These are phyloP conservation scores for Heterobasidion annosum DNA, from an alignment of 1,284 basidiomycete species.

Conservation along the genomic window DNA sequence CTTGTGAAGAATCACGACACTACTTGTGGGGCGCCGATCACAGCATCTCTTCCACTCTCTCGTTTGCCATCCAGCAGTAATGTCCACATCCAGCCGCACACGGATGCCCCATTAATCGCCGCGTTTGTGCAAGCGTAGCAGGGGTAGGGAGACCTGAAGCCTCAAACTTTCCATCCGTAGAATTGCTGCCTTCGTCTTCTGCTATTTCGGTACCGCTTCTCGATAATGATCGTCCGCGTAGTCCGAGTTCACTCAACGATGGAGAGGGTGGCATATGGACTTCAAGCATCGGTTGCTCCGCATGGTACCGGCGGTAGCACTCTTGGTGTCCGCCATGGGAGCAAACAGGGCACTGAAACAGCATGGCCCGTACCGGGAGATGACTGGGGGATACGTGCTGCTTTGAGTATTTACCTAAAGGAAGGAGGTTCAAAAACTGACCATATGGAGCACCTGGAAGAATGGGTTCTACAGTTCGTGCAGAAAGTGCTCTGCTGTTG, in stretches of 20 bases:
- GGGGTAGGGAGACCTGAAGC: constrained; percentile 8
- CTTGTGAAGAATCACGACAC: too few species aligned
- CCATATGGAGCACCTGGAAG: constrained; percentile 63
- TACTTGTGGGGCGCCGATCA: not conserved
- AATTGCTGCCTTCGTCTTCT: constrained; percentile 9
- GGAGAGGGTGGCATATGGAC: constrained; percentile 18
- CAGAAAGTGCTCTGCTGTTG: constrained; percentile 34
- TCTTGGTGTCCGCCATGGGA: constrained; percentile 69
- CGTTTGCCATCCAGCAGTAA: constrained; percentile 15
- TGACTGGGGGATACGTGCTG: constrained; percentile 33
- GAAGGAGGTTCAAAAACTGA: constrained; percentile 21
- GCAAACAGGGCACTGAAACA: constrained; percentile 67
- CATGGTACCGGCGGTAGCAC: constrained; percentile 61
- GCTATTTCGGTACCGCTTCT: constrained; percentile 2
- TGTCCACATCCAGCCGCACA: constrained; percentile 25
- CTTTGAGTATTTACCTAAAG: constrained; percentile 1
- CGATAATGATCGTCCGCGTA: constrained; percentile 11
- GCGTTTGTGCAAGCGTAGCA: constrained; percentile 5
- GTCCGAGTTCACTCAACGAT: constrained; percentile 7
- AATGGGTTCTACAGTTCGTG: constrained; percentile 36
- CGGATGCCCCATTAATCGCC: constrained; percentile 13
- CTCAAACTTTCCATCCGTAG: constrained; percentile 4
- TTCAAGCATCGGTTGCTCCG: constrained; percentile 38
- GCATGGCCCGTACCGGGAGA: constrained; percentile 56
- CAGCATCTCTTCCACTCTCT: not conserved